Conservation (phyloP, 2,329 filamentous ascomycete species). For the Colletotrichum musicola region DNA sequence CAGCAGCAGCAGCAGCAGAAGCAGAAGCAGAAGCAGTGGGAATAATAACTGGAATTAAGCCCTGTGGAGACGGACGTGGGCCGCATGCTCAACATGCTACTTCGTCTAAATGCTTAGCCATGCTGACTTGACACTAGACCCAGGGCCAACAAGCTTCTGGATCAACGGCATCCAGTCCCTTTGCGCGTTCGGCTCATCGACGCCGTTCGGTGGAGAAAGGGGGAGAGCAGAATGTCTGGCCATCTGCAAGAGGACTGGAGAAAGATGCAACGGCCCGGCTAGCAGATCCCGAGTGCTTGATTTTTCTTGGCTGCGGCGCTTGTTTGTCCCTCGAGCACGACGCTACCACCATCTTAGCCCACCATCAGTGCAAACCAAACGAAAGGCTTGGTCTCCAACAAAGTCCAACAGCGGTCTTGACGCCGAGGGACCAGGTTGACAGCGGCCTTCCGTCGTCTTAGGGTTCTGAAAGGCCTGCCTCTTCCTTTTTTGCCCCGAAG, state of each 20-base stretch:
- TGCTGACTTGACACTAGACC: conserved; percentile 14
- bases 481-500: neutral
- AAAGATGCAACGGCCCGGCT: conserved; percentile 32
- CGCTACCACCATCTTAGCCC: neutral
- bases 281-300: conserved; percentile 25
- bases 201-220: conserved; percentile 26
- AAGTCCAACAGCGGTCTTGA: conserved; percentile 1
- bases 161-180: neutral
- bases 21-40: too few species aligned
- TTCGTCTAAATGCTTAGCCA: conserved; percentile 38
- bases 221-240: conserved; percentile 20
- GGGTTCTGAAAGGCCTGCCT: too few species aligned
- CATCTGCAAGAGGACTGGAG: conserved; percentile 17
- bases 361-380: neutral
- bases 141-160: conserved; percentile 12
- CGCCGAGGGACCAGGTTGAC: conserved; percentile 18
- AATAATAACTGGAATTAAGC: conserved; percentile 13
- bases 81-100: conserved; percentile 21
- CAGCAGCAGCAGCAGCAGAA: too few species aligned
- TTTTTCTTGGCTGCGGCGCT: conserved; percentile 19
- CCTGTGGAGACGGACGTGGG: conserved; percentile 16
- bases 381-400: neutral
- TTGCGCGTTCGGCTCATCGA: conserved; percentile 14
- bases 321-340: conserved; percentile 5
- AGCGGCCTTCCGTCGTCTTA: conserved; percentile 20